Conservation (phyloP, 1,284 basidiomycete genomes). For the Anthracocystis panici-leucophaei region DNA sequence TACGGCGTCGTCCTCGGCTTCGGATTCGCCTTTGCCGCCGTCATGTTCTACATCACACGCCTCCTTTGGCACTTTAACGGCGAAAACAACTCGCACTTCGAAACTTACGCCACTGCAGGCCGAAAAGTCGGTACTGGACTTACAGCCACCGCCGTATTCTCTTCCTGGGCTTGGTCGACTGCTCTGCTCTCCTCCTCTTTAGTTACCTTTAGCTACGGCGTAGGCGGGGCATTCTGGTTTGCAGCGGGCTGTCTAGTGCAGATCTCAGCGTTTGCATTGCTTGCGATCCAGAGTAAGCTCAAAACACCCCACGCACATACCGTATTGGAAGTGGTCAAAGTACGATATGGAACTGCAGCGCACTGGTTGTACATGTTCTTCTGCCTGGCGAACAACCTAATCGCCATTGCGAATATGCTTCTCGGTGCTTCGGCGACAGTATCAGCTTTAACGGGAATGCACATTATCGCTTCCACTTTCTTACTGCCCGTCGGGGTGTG, state of each 20-base stretch:
- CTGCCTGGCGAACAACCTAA: conserved; percentile 62
- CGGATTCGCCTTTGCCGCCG: conserved; percentile 61
- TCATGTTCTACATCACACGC: conserved; percentile 52
- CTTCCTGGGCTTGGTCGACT: conserved; percentile 63
- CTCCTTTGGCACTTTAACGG: conserved; percentile 42
- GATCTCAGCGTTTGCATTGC: conserved; percentile 54
- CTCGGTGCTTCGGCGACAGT: conserved; percentile 62
- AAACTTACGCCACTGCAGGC: conserved; percentile 57
- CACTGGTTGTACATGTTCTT: conserved; percentile 64
- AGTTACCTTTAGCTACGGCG: conserved; percentile 54
- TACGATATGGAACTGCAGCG: conserved; percentile 56
- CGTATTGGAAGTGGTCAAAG: conserved; percentile 61
- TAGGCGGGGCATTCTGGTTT: conserved; percentile 55
- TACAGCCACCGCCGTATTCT: conserved; percentile 61
- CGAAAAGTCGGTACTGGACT: conserved; percentile 62
- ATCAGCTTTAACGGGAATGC: conserved; percentile 62
- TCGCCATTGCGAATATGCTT: conserved; percentile 63
- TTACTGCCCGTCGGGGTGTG: conserved; percentile 61
- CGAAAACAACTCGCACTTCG: conserved; percentile 55
- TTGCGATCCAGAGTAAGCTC: conserved; percentile 57
- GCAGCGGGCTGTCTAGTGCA: conserved; percentile 54
- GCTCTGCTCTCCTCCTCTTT: conserved; percentile 50
- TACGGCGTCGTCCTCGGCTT: conserved; percentile 68
- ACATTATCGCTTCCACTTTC: conserved; percentile 58
- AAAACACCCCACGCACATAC: conserved; percentile 62